These are phyloP conservation scores for Rhodotorula sp. DNA, from an alignment of 1,284 basidiomycete genomes.

Conservation along the genomic window DNA sequence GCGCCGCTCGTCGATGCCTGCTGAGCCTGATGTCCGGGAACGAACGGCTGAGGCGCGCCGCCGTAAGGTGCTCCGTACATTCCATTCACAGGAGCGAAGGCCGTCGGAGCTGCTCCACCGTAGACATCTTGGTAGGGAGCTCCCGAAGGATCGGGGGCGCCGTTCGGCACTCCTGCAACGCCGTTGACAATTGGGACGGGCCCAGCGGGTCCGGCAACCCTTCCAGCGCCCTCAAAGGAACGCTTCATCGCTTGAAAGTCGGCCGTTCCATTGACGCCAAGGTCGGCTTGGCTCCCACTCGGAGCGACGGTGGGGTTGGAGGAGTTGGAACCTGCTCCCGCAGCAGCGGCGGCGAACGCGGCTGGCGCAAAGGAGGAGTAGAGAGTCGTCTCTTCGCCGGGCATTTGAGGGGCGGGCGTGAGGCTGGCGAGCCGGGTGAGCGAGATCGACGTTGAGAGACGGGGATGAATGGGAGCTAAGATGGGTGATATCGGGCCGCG, in stretches of 20 bases:
- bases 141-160: not conserved
- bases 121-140: constrained; percentile 19
- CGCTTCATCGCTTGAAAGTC: constrained; percentile 39
- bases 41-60: constrained; percentile 1
- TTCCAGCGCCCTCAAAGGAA: constrained; percentile 27
- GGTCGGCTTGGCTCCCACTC: constrained; percentile 3
- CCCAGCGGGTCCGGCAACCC: not conserved
- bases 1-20: constrained; percentile 6
- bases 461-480: not conserved
- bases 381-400: constrained; percentile 3
- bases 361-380: constrained; percentile 13
- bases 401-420: not conserved
- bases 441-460: not conserved
- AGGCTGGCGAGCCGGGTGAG: not conserved
- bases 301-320: not conserved
- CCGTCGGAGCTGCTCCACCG: constrained; percentile 9
- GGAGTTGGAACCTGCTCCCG: not conserved
- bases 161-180: not conserved
- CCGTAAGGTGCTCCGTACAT: constrained; percentile 7
- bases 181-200: not conserved
- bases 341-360: constrained; percentile 12
- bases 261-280: constrained; percentile 6
- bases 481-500: not conserved
- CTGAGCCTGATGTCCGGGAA: constrained; percentile 8
- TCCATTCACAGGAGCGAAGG: constrained; percentile 9